Base-by-base conservation (phyloP, 2,329 filamentous ascomycete species). In the Fusarium sp. region DNA sequence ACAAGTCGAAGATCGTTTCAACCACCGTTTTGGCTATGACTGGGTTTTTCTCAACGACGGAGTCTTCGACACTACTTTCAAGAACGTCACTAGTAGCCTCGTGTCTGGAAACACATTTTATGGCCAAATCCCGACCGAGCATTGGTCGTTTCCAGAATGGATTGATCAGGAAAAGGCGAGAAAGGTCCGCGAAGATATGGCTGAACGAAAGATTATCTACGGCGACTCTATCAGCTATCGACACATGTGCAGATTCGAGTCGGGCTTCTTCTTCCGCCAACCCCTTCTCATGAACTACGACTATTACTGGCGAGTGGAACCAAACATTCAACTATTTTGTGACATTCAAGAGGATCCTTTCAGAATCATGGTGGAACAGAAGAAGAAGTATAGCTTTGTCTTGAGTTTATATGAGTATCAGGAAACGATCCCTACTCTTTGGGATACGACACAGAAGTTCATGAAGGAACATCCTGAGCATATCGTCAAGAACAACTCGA, bases 241-340 rank as follows among this genome's bases (percentile, higher is more conserved):
- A 74, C 97, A 99, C 88, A 99, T 99, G 97, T 99, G 97, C 85
- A 94, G 97, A 75, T 99, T 98, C 82, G 97, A 99, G 85, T 98
- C 96, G 8, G 97, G 97, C 43, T 99, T 99, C 89, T 99, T 99
- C 89, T 99, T 98, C 91, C 95, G 93, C 70, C 97, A 99, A 83
- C 90, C 91, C 30, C 87, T 98, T 76, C 95, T 99, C 94, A 86
- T 94, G 83, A 95, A 98, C 83, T 99, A 97, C 85, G 97, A 99
- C 82, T 99, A 95, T 91, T 99, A 99, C 89, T 99, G 97, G 97
- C 94, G 97, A 78, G 97, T 99, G 13, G 97, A 99, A 88, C 97
- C 97, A 78, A 97, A 94, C 84, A 92, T 99, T 81, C 94, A 98
- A 87, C 92, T 99, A 70, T 98, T 91, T 89, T 99, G 97, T 85